Evolutionary conservation across 2,329 filamentous ascomycete species (phyloP).

Genomic region (Colletotrichum sp.): DNA sequence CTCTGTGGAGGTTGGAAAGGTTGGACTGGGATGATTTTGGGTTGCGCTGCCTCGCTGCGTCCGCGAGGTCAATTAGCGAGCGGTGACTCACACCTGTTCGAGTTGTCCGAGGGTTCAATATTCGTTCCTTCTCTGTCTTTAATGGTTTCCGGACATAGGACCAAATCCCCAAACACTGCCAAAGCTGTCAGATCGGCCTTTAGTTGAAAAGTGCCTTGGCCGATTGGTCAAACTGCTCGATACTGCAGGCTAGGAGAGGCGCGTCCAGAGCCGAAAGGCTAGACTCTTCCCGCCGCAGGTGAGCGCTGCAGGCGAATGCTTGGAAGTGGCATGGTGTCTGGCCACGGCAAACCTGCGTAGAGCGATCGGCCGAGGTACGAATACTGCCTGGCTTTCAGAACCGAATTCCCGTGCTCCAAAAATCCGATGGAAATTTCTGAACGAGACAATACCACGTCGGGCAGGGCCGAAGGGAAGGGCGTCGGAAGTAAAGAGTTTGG

Average conservation of each 20-base stretch:
- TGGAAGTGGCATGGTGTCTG: conserved; percentile 9
- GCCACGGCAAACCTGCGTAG: neutral
- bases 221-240: neutral
- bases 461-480: neutral
- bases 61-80: neutral
- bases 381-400: neutral
- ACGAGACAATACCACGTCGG: neutral
- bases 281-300: neutral
- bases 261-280: neutral
- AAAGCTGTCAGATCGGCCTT: neutral
- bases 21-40: neutral
- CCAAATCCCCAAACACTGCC: neutral
- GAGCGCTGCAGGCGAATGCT: neutral
- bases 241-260: neutral
- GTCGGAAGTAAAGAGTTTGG: neutral
- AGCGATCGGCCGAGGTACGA: neutral
- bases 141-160: neutral
- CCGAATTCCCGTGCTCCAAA: neutral
- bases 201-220: neutral
- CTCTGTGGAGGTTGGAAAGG: conserved; percentile 4
- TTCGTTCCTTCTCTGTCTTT: neutral
- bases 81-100: neutral
- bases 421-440: neutral
- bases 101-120: neutral
- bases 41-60: neutral